Percentiles rank a stretch among this genome's conserved stretches.
These are phyloP conservation scores for Fonsecaea pedrosoi DNA, from an alignment of 2,329 filamentous ascomycete species.

Conservation along the genomic window DNA sequence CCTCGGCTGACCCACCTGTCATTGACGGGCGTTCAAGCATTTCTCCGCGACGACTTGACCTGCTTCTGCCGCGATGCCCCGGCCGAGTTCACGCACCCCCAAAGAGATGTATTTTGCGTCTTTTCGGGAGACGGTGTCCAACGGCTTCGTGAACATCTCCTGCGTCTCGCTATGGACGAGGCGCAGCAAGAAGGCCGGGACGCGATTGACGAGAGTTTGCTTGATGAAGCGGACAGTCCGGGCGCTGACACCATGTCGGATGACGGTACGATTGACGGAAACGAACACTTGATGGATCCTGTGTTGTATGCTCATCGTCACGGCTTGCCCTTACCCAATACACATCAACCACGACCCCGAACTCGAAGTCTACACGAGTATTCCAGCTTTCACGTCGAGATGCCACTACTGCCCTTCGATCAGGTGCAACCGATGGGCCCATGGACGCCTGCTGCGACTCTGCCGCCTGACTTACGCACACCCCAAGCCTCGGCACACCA, in stretches of 20 bases:
- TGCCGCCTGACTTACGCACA: constrained; percentile 30
- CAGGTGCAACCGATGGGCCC: constrained; percentile 37
- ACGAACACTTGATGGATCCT: constrained; percentile 38
- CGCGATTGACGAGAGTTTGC: constrained; percentile 38
- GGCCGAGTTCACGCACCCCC: constrained; percentile 89
- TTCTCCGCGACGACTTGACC: constrained; percentile 83
- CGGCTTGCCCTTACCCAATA: constrained; percentile 32
- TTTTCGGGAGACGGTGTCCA: constrained; percentile 88
- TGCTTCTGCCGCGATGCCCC: constrained; percentile 87
- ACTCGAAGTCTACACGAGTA: constrained; percentile 40
- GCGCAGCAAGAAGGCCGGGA: constrained; percentile 38
- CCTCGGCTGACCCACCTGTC: constrained; percentile 91
- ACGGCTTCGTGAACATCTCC: constrained; percentile 79
- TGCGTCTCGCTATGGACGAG: constrained; percentile 48
- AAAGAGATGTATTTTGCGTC: constrained; percentile 94
- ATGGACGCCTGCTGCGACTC: constrained; percentile 37
- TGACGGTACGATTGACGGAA: constrained; percentile 41
- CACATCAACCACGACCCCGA: constrained; percentile 31
- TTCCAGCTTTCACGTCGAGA: constrained; percentile 39
- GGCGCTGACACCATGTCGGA: constrained; percentile 40
- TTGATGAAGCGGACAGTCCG: constrained; percentile 40
- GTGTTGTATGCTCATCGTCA: constrained; percentile 33
- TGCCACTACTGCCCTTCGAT: constrained; percentile 38
- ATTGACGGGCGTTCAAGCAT: constrained; percentile 90
- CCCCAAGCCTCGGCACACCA: constrained; percentile 28